phyloP scores from a whole-genome alignment of 2,329 filamentous ascomycete genomes.

The Rhinocladiella similis region DNA sequence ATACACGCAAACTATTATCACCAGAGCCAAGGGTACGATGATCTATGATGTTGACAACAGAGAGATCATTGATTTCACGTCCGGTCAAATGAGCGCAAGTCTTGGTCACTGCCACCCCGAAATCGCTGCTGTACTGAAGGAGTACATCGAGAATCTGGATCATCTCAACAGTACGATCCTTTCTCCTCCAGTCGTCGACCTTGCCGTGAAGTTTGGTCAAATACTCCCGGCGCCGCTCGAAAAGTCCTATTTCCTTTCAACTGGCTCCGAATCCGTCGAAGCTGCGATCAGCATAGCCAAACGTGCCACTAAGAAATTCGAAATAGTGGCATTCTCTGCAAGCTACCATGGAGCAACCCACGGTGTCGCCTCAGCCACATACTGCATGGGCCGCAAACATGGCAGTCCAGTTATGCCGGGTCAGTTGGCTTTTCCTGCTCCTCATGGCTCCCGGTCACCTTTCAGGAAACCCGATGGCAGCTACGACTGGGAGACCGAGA shows the following conservation, averaged over 20 bases:
- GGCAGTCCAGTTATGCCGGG: neutral
- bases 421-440: slow-evolving; percentile 48
- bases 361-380: slow-evolving; percentile 39
- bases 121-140: slow-evolving; percentile 54
- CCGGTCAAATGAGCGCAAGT: slow-evolving; percentile 58
- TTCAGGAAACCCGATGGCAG: slow-evolving; percentile 60
- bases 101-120: slow-evolving; percentile 57
- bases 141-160: slow-evolving; percentile 54
- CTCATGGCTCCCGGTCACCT: slow-evolving; percentile 60
- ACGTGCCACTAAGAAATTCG: slow-evolving; percentile 61
- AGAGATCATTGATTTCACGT: slow-evolving; percentile 58
- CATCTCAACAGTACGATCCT: slow-evolving; percentile 61
- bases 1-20: slow-evolving; percentile 32
- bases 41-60: slow-evolving; percentile 47
- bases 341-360: slow-evolving; percentile 63
- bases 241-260: slow-evolving; percentile 58
- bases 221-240: slow-evolving; percentile 52
- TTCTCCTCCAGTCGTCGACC: slow-evolving; percentile 54
- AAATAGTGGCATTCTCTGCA: slow-evolving; percentile 59
- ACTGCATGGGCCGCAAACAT: slow-evolving; percentile 56
- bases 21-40: slow-evolving; percentile 44
- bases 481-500: slow-evolving; percentile 65
- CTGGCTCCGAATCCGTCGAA: slow-evolving; percentile 58
- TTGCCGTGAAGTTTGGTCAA: slow-evolving; percentile 51
- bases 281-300: slow-evolving; percentile 66